These are phyloP conservation scores for Daedaleopsis nitida DNA, from an alignment of 768 basidiomycete genomes.

Conservation along the genomic window DNA sequence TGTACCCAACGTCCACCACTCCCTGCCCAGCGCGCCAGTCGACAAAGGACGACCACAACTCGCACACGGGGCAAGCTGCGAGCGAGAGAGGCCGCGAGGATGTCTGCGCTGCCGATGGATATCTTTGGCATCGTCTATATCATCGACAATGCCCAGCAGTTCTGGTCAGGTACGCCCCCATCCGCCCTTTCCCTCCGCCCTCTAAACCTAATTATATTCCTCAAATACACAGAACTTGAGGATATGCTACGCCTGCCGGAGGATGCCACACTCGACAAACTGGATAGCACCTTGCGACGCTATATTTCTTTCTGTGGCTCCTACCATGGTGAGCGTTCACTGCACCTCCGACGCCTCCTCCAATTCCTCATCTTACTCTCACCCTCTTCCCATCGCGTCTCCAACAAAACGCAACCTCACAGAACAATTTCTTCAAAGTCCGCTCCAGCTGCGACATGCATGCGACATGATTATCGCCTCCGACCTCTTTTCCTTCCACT, in stretches of 20 bases:
- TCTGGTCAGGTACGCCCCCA: constrained; percentile 77
- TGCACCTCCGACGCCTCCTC: background rate
- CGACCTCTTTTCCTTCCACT: constrained; percentile 89
- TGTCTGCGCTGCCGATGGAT: constrained; percentile 18
- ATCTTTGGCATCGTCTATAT: constrained; percentile 81
- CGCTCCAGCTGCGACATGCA: constrained; percentile 83
- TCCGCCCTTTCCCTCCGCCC: background rate
- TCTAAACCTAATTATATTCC: background rate
- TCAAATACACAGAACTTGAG: constrained; percentile 69
- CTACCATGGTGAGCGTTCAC: constrained; percentile 71
- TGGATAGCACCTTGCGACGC: constrained; percentile 79
- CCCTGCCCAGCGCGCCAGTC: too few relatives aligned
- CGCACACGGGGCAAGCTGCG: background rate
- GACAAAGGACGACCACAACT: background rate
- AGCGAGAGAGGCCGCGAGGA: background rate
- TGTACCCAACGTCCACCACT: background rate
- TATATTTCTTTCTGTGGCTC: constrained; percentile 79
- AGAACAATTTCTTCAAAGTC: constrained; percentile 87
- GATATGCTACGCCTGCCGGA: constrained; percentile 72
- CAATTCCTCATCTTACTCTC: background rate
- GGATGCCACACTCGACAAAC: constrained; percentile 64
- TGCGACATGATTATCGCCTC: constrained; percentile 75
- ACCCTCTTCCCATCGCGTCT: background rate
- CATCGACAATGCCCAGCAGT: constrained; percentile 82
- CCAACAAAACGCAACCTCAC: background rate